Conservation (phyloP, 441 rosid species). For the Omphalea diandra region DNA sequence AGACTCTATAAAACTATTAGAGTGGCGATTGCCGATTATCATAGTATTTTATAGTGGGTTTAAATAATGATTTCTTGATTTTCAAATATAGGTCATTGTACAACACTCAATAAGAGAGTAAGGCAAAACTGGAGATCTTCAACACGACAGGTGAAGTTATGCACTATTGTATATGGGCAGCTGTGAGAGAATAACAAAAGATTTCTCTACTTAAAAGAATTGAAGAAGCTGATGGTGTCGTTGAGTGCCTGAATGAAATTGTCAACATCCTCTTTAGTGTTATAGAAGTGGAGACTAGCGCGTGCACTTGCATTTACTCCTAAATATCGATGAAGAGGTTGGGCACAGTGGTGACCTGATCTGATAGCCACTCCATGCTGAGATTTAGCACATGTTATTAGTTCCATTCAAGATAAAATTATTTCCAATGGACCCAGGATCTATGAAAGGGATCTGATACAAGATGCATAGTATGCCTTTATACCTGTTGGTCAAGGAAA, state of each 20-base stretch:
- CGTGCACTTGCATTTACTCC: constrained; percentile 86
- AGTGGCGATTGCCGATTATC: too few relatives aligned
- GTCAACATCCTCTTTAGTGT: constrained; percentile 84
- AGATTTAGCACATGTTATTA: constrained; percentile 17
- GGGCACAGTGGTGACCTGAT: constrained; percentile 97
- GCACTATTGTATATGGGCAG: background rate
- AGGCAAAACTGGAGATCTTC: background rate
- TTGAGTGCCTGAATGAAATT: constrained; percentile 60
- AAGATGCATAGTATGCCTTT: background rate
- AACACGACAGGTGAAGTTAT: background rate
- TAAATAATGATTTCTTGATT: background rate
- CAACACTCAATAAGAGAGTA: constrained; percentile 1
- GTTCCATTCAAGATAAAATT: too few relatives aligned
- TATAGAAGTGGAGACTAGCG: constrained; percentile 90
- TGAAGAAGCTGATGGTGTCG: constrained; percentile 78
- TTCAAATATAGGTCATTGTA: constrained; percentile 1
- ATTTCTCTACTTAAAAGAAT: constrained; percentile 49
- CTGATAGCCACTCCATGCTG: constrained; percentile 99
- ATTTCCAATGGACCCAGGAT: too few relatives aligned
- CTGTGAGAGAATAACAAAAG: background rate
- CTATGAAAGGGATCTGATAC: background rate
- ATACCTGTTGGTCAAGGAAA: constrained; percentile 83
- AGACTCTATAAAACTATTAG: too few relatives aligned
- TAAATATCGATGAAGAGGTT: constrained; percentile 80
- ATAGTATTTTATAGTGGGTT: background rate